Conservation (phyloP, 2,329 filamentous ascomycete genomes). For the Cladophialophora exuberans region DNA sequence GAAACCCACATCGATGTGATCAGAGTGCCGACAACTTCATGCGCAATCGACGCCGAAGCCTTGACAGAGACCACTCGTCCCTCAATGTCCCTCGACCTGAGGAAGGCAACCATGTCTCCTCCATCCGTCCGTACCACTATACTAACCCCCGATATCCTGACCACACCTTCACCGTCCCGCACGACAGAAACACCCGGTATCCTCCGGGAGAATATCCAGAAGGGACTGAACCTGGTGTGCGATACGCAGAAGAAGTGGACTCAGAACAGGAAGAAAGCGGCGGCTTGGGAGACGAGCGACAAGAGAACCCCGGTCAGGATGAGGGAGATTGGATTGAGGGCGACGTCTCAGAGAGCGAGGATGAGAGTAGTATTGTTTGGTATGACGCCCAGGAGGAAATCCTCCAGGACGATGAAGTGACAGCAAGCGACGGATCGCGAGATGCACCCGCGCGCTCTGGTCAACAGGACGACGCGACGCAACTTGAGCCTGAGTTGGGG, state of each 20-base stretch:
- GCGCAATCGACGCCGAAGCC: too few species aligned
- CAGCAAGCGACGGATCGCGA: not conserved
- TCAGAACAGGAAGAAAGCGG: too few species aligned
- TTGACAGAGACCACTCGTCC: too few species aligned
- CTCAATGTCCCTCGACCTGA: too few species aligned
- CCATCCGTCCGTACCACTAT: not conserved
- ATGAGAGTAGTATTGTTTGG: not conserved
- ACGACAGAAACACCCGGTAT: not conserved
- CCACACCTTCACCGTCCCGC: not conserved
- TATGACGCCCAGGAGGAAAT: too few species aligned
- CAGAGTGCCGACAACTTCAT: too few species aligned
- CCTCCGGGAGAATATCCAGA: not conserved
- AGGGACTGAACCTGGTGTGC: not conserved
- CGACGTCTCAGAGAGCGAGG: not conserved
- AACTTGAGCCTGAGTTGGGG: too few species aligned
- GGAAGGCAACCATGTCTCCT: too few species aligned
- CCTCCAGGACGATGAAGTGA: not conserved
- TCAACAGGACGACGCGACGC: too few species aligned
- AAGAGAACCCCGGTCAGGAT: not conserved
- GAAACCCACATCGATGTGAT: too few species aligned
- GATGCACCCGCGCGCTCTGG: too few species aligned
- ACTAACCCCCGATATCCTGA: not conserved
- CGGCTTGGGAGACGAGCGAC: not conserved
- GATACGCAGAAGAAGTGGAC: not conserved
- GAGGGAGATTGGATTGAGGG: not conserved